These are phyloP conservation scores for Mycena indigotica DNA, from an alignment of 768 basidiomycete species.

Conservation along the genomic window DNA sequence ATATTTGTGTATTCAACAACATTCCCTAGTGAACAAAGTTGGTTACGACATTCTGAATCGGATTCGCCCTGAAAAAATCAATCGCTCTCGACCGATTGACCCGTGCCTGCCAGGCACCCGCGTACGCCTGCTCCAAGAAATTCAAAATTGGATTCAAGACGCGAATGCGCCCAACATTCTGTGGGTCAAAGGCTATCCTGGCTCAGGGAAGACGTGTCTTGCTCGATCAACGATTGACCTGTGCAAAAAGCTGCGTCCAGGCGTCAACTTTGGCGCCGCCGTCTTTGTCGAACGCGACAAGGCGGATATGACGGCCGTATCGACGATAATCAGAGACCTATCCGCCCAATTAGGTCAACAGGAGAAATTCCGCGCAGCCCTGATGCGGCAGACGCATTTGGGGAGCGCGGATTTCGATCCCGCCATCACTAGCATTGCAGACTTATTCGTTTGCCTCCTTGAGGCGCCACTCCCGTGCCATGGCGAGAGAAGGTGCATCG, in stretches of 20 bases:
- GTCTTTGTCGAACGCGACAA: slow-evolving; percentile 19
- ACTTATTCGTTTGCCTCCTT: slow-evolving; percentile 7
- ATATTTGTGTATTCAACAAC: too few species aligned
- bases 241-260: not conserved
- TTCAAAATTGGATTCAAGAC: slow-evolving; percentile 35
- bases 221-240: slow-evolving; percentile 19
- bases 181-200: slow-evolving; percentile 29
- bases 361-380: slow-evolving; percentile 3
- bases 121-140: slow-evolving; percentile 14
- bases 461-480: slow-evolving; percentile 6
- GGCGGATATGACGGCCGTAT: slow-evolving; percentile 5
- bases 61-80: slow-evolving; percentile 3
- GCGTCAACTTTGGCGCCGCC: slow-evolving; percentile 8
- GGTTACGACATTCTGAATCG: not conserved
- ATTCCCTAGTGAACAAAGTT: too few species aligned
- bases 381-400: not conserved
- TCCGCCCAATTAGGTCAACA: not conserved
- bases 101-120: slow-evolving; percentile 23
- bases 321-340: slow-evolving; percentile 13
- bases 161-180: slow-evolving; percentile 33
- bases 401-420: slow-evolving; percentile 1
- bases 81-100: slow-evolving; percentile 9
- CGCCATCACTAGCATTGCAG: slow-evolving; percentile 4
- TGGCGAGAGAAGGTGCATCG: not conserved
- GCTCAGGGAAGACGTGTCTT: slow-evolving; percentile 30